Evolutionary conservation across 139 green algal genomes (phyloP), one percentile per base, ranked within the genome.

Genomic region (Micractinium sp.): DNA sequence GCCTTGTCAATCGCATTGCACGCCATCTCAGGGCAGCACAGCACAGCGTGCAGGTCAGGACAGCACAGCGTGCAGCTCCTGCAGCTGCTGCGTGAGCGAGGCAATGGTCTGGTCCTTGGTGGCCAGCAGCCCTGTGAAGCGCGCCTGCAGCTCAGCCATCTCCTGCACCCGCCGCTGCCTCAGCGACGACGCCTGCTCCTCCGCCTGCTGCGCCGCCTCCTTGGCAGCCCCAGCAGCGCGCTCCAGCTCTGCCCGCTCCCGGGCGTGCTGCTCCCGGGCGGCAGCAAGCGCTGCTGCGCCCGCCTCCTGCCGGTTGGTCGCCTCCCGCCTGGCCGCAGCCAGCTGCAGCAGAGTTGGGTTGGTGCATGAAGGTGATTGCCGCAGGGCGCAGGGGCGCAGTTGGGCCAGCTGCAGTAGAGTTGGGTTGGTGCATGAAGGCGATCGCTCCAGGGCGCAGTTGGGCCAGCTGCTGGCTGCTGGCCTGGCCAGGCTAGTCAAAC

Each of bases 81-180:
- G 29, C 85, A 93, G 81, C 56, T 93, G 85, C 63, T 85, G 33
- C 4, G 56, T 81, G 60, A 93, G 80, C 25, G 85, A 61, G 27
- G 85, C 85, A 60, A 92, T 89, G 66, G 85, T 89, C 16, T 71
- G 85, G 79, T 92, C 91, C 76, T 92, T 92, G 73, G 66, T 75
- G 23, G 71, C 69, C 78, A 93, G 47, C 41, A 88, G 79, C 20
- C 31, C 84, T 19, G 76, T 61, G 25, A 91, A 87, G 22, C 90
- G 88, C 29, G 25, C 47, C 76, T 92, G 73, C 60, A 90, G 31
- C 29, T 71, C 38, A 23, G n/a, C 86, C 71, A 92, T 76, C 87
- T 91, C 82, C 36, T 67, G 33, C 66, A 69, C n/a, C 66, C 82
- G 67, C 47, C 71, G 71, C 66, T 63, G 41, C 47, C 81, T 47